These are phyloP conservation scores for Backusella sp. DNA, from an alignment of 192 early-diverging fungal genomes.

Conservation along the genomic window DNA sequence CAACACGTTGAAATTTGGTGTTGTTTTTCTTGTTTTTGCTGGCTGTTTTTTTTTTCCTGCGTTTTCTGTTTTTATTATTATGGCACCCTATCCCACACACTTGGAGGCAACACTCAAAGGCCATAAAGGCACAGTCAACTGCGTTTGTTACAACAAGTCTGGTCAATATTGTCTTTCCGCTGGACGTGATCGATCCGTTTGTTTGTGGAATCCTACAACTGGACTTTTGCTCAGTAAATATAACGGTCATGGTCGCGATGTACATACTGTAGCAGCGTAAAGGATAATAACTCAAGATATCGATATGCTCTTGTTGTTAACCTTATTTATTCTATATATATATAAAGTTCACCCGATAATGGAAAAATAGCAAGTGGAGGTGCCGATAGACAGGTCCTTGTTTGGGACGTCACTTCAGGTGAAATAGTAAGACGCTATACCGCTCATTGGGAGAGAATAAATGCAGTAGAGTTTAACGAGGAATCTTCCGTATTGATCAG, in stretches of 20 bases:
- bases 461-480: slow-evolving; percentile 78
- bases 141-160: slow-evolving; percentile 60
- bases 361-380: slow-evolving; percentile 76
- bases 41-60: background rate
- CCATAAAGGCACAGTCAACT: slow-evolving; percentile 73
- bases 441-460: slow-evolving; percentile 83
- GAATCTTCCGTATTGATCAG: slow-evolving; percentile 77
- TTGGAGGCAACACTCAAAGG: slow-evolving; percentile 44
- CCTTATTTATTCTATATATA: background rate
- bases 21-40: too few species aligned
- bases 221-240: slow-evolving; percentile 76
- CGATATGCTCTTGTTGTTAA: background rate
- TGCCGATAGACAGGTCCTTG: slow-evolving; percentile 74
- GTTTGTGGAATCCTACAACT: slow-evolving; percentile 67
- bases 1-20: background rate
- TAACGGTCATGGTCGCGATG: slow-evolving; percentile 82
- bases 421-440: slow-evolving; percentile 68
- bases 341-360: slow-evolving; percentile 53
- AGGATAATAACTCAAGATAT: background rate
- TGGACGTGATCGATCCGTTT: slow-evolving; percentile 69
- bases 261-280: slow-evolving; percentile 72
- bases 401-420: slow-evolving; percentile 87
- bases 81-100: slow-evolving; percentile 29
- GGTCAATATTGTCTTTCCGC: slow-evolving; percentile 86
- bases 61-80: background rate